These are phyloP conservation scores for Arthrinium phaeospermum DNA, from an alignment of 2,329 filamentous ascomycete species.

Conservation along the genomic window DNA sequence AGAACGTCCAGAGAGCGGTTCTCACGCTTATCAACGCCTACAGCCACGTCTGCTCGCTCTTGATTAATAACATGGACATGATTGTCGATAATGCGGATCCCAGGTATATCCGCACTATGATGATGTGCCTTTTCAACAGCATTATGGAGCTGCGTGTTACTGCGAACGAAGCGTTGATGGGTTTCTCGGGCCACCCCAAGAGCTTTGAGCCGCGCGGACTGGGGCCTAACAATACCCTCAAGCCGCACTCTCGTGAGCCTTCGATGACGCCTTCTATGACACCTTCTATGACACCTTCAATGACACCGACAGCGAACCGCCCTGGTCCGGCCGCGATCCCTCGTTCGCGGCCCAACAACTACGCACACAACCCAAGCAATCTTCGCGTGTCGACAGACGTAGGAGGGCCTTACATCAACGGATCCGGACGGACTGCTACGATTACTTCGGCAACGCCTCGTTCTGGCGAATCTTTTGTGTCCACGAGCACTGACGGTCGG, in stretches of 20 bases:
- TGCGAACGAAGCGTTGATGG: constrained; percentile 37
- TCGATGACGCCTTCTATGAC: constrained; percentile 39
- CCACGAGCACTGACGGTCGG: constrained; percentile 55
- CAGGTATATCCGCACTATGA: constrained; percentile 68
- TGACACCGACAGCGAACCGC: constrained; percentile 59
- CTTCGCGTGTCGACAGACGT: constrained; percentile 64
- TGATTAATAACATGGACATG: constrained; percentile 66
- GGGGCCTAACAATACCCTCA: constrained; percentile 53
- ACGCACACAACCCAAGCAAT: constrained; percentile 56
- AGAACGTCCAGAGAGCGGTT: constrained; percentile 68
- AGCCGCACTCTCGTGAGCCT: constrained; percentile 56
- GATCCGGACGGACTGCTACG: constrained; percentile 55
- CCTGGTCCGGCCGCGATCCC: constrained; percentile 41
- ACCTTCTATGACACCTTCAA: constrained; percentile 42
- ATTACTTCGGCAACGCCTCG: constrained; percentile 72
- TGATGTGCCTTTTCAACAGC: constrained; percentile 69
- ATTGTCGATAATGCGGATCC: constrained; percentile 70
- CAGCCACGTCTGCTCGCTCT: constrained; percentile 66
- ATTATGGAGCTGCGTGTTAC: constrained; percentile 70
- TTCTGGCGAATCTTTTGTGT: constrained; percentile 80
- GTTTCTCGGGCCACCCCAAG: constrained; percentile 24
- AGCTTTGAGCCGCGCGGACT: constrained; percentile 33
- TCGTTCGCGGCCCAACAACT: constrained; percentile 45
- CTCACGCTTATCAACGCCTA: constrained; percentile 69
- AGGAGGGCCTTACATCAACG: constrained; percentile 54